Conservation (phyloP, 106 monocot species). For the Dendrobium catenatum region DNA sequence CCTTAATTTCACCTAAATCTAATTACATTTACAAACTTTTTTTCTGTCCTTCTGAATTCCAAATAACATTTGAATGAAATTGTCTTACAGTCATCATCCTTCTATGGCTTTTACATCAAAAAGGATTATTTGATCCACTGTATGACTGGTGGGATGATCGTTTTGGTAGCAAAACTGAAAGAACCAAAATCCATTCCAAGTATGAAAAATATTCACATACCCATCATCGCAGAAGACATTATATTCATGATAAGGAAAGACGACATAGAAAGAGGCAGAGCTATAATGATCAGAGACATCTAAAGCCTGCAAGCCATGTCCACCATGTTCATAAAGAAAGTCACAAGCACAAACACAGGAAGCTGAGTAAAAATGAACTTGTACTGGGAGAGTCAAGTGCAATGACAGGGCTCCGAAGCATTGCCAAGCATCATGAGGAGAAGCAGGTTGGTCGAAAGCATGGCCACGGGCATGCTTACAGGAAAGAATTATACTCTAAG, state of each 20-base stretch:
- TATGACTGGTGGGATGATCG: slow-evolving; percentile 62
- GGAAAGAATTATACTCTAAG: too few species aligned
- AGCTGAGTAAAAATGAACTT: slow-evolving; percentile 6
- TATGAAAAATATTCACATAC: slow-evolving; percentile 14
- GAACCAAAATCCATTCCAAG: slow-evolving; percentile 6
- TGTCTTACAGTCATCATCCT: slow-evolving; percentile 41
- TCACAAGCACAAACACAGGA: slow-evolving; percentile 28
- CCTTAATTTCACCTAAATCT: neutral
- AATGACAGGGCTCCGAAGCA: neutral
- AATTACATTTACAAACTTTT: neutral
- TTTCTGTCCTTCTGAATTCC: neutral
- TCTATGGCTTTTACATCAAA: slow-evolving; percentile 86
- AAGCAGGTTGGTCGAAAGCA: slow-evolving; percentile 13
- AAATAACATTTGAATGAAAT: neutral
- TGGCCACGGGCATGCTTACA: neutral
- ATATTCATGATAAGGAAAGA: neutral
- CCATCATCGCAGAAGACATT: slow-evolving; percentile 9
- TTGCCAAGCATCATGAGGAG: neutral
- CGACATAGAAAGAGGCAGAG: slow-evolving; percentile 6
- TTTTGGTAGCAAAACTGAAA: slow-evolving; percentile 10
- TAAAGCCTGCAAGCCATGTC: slow-evolving; percentile 13
- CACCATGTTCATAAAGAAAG: slow-evolving; percentile 17
- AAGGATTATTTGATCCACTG: slow-evolving; percentile 79
- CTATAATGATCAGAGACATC: slow-evolving; percentile 12
- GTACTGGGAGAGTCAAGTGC: slow-evolving; percentile 1